Conservation (phyloP, 2,329 filamentous ascomycete genomes). For the Penicillium sp. region DNA sequence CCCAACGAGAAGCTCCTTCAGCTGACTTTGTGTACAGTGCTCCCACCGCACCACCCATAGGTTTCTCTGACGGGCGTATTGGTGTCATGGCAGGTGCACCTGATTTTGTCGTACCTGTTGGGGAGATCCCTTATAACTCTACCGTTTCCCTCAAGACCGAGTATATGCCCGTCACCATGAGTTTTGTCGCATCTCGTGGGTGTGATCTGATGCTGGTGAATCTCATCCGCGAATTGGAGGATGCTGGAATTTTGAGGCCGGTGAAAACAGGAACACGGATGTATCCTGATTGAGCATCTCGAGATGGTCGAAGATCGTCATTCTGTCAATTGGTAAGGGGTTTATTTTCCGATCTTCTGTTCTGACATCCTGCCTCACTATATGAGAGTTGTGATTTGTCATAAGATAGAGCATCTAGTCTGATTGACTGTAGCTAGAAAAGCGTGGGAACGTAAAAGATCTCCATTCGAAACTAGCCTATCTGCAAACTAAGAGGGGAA, state of each 20-base stretch:
- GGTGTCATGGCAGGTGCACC: conserved; percentile 24
- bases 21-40: neutral
- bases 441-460: too few relatives aligned
- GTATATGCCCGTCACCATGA: conserved; percentile 33
- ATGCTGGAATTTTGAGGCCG: conserved; percentile 24
- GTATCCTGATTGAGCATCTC: conserved; percentile 7
- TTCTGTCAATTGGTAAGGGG: too few relatives aligned
- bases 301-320: too few relatives aligned
- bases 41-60: conserved; percentile 18
- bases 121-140: conserved; percentile 25
- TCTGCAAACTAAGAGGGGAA: too few relatives aligned
- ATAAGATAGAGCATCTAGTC: too few relatives aligned
- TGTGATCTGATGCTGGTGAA: conserved; percentile 32
- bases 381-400: too few relatives aligned
- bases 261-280: conserved; percentile 22
- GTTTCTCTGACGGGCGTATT: conserved; percentile 22
- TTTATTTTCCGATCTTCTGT: too few relatives aligned
- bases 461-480: too few relatives aligned
- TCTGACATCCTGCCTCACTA: too few relatives aligned
- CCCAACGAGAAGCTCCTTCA: neutral
- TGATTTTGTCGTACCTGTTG: conserved; percentile 28
- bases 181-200: conserved; percentile 28
- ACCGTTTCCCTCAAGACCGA: conserved; percentile 27
- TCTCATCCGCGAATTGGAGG: conserved; percentile 25
- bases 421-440: too few relatives aligned